A percentile compares a stretch with the other conserved stretches of the same genome.
These are phyloP conservation scores for Suhomyces sp. DNA, from an alignment of 805 yeast genomes.

Conservation along the genomic window DNA sequence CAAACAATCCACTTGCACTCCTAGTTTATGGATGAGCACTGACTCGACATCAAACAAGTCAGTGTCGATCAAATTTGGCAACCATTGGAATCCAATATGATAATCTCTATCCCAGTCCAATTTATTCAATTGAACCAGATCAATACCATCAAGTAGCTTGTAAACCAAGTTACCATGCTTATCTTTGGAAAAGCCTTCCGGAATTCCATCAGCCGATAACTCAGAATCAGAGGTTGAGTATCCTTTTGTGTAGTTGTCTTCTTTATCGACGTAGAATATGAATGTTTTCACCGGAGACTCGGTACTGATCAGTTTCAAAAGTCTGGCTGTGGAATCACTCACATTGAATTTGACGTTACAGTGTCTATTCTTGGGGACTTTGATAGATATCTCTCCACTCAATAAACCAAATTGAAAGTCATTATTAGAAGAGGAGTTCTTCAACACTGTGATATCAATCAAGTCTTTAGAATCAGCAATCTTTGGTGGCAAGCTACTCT, in stretches of 20 bases:
- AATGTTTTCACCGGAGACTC: conserved; percentile 64
- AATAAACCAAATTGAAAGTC: conserved; percentile 61
- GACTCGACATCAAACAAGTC: conserved; percentile 21
- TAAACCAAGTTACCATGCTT: conserved; percentile 43
- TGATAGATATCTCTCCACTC: conserved; percentile 57
- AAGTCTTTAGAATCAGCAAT: conserved; percentile 36
- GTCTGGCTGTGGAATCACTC: conserved; percentile 34
- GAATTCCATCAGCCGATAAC: conserved; percentile 19
- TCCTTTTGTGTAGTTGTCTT: conserved; percentile 10
- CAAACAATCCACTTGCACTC: conserved; percentile 61
- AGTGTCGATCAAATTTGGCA: conserved; percentile 55
- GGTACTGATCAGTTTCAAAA: conserved; percentile 5
- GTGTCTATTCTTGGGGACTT: conserved; percentile 58
- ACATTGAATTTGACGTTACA: conserved; percentile 63
- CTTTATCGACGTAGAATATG: conserved; percentile 45
- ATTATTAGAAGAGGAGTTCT: conserved; percentile 43
- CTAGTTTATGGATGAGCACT: conserved; percentile 37
- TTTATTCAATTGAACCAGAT: conserved; percentile 61
- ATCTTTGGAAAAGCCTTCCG: conserved; percentile 46
- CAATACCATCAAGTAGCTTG: conserved; percentile 62
- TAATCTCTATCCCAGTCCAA: conserved; percentile 56
- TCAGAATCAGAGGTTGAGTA: conserved; percentile 4
- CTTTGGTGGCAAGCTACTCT: conserved; percentile 46
- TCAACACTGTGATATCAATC: conserved; percentile 49
- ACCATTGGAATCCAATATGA: conserved; percentile 72